Base-by-base conservation (phyloP, 305 asterid species). In the Fraxinus sp. region DNA sequence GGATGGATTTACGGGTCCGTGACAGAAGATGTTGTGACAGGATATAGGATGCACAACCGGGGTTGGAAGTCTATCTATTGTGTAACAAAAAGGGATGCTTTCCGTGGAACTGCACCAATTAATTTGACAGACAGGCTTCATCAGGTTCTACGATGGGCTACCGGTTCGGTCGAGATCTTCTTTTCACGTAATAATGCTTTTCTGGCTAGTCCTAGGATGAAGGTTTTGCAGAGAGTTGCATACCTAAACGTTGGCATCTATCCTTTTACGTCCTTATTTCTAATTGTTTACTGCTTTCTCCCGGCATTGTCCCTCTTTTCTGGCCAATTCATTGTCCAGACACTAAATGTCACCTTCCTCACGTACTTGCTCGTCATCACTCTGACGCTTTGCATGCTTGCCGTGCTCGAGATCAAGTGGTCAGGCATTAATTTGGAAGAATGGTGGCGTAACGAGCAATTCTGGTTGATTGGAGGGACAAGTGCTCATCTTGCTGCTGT, bases 1-100 rank as follows among this genome's bases (percentile, higher is more conserved):
- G 99, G 99, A 55, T 95, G 98, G 99, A 95, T 94, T 84, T 95
- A 95, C 2, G 98, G 98, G 6, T 95, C 98, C 0, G 99, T 95
- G 55, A 95, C 99, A 0, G 98, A 95, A 86, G 99, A 95, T 59
- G 98, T 95, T 87, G 97, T 95, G 81, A 95, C 99, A 0, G 98
- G 99, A 0, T 95, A 95, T 78, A 68, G 99, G 26, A 95, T 95
- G 99, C 99, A 95, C 80, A 95, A 95, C 72, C 92, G 99, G 0
- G 99, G 99, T 0, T 95, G 99, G 99, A 92, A 82, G 82, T 95
- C 98, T 1, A 88, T 95, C 0, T 95, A 95, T 20, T 95, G 99
- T 75, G 98, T 95, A 8, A 95, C 99, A 0, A 95, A 94, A 62
- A 77, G 99, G 77, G 99, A 95, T n/a, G 99, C 99, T 44, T 95